A percentile compares a stretch with the other conserved stretches of the same genome.
Conservation (phyloP, 1,284 basidiomycete species). For the Boletus sp. region DNA sequence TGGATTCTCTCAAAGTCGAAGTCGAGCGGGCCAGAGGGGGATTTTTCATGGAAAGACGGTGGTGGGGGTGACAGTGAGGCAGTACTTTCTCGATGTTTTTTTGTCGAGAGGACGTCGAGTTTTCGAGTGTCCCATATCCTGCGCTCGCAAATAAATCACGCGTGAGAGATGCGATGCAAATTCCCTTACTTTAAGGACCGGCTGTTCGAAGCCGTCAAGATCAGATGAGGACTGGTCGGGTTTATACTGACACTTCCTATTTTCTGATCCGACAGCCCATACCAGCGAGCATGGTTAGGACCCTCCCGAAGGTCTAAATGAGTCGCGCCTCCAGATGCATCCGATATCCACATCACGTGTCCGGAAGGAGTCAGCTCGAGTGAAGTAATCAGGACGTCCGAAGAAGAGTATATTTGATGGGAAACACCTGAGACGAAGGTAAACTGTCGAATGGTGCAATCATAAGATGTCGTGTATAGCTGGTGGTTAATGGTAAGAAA, state of each 20-base stretch:
- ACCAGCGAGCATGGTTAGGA: conserved; percentile 53
- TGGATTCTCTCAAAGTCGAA: conserved; percentile 49
- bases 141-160: conserved; percentile 1
- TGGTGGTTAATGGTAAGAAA: conserved; percentile 28
- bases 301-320: conserved; percentile 69
- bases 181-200: conserved; percentile 57
- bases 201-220: conserved; percentile 72
- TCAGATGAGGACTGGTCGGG: conserved; percentile 58
- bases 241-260: conserved; percentile 76
- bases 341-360: conserved; percentile 77
- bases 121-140: conserved; percentile 79
- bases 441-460: conserved; percentile 67
- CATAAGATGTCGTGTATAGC: conserved; percentile 77
- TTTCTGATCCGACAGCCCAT: conserved; percentile 63
- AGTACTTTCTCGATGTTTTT: conserved; percentile 24
- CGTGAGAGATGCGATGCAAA: neutral
- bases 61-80: conserved; percentile 20
- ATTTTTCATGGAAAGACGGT: conserved; percentile 12
- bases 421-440: conserved; percentile 68
- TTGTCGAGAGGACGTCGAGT: conserved; percentile 41
- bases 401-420: conserved; percentile 58
- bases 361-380: conserved; percentile 64
- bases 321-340: conserved; percentile 60
- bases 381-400: conserved; percentile 58
- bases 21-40: conserved; percentile 34